Evolutionary conservation across 1,139 yeast genomes (phyloP), one percentile per base, ranked within the genome.

Genomic region (Pichia sp.): DNA sequence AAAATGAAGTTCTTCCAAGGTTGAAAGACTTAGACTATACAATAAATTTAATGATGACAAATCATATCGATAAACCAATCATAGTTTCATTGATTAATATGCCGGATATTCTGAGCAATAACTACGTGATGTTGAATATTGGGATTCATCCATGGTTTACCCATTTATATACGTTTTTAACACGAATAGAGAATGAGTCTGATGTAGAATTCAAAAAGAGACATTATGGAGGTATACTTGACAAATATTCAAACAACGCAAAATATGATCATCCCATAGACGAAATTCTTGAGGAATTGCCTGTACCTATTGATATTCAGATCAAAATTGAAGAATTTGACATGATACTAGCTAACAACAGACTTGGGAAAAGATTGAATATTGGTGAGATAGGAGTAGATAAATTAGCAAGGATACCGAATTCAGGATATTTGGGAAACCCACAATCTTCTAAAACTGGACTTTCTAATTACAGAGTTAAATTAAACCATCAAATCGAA

Each of bases 301-400:
- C 97, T 0, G 71, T 66, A 0, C 96, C 96, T 0, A 65, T 76
- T 0, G 56, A 63, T 22, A 57, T 87, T 1, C 55, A 60, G 0
- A 57, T 57, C 0, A 77, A 77, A 51, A 50, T 81, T 12, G 47
- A 53, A 0, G 55, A 39, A 22, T 52, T 66, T 16, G 62, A 61
- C 4, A 36, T 26, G 9, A 63, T 67, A 20, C 58, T 74, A 12
- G 18, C 34, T 1, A 15, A 5, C 4, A 26, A 30, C 15, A 4
- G 11, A 22, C 9, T 18, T 29, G 24, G 23, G 1, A 9, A n/a
- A 20, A 12, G 24, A n/a, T 15, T 42, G 8, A 59, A 68, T 13
- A 72, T 89, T n/a, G 98, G 98, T 0, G 98, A 92, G 59, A 74
- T 89, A 20, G 98, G 98, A 0, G 67, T 92, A 6, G 98, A 92